Percentiles rank a stretch among this genome's conserved stretches.
These are phyloP conservation scores for Aureobasidium sp. DNA, from an alignment of 2,329 filamentous ascomycete genomes.

Conservation along the genomic window DNA sequence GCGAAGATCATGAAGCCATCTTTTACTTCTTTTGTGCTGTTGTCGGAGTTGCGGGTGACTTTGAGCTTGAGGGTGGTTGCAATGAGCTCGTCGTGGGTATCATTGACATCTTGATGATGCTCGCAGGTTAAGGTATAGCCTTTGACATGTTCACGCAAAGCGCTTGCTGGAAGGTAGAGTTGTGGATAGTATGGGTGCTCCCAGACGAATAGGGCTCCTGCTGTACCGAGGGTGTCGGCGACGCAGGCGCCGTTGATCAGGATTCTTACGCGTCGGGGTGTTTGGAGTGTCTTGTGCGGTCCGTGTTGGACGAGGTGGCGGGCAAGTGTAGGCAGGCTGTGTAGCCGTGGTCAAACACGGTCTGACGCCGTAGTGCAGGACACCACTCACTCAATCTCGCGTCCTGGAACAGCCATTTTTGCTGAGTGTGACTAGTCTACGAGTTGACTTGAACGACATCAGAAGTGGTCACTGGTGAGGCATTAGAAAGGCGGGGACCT, in stretches of 20 bases:
- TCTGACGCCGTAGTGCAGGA: not conserved
- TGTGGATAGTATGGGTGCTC: conserved; percentile 42
- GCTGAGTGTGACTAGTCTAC: not conserved
- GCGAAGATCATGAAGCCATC: conserved; percentile 28
- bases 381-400: not conserved
- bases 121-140: conserved; percentile 5
- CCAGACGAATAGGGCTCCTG: conserved; percentile 28
- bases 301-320: conserved; percentile 33
- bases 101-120: conserved; percentile 18
- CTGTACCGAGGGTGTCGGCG: conserved; percentile 27
- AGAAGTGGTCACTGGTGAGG: not conserved
- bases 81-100: conserved; percentile 16
- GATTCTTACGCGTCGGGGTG: conserved; percentile 25
- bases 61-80: conserved; percentile 20
- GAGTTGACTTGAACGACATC: too few relatives aligned
- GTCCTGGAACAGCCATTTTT: conserved; percentile 9
- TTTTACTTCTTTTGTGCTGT: not conserved
- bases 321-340: conserved; percentile 33
- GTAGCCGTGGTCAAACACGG: not conserved
- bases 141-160: conserved; percentile 6
- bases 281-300: conserved; percentile 26
- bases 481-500: not conserved
- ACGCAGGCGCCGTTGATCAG: conserved; percentile 27
- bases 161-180: conserved; percentile 25
- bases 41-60: conserved; percentile 12